phyloP scores from a whole-genome alignment of 2,329 filamentous ascomycete genomes.

The Scedosporium aurantiacum region DNA sequence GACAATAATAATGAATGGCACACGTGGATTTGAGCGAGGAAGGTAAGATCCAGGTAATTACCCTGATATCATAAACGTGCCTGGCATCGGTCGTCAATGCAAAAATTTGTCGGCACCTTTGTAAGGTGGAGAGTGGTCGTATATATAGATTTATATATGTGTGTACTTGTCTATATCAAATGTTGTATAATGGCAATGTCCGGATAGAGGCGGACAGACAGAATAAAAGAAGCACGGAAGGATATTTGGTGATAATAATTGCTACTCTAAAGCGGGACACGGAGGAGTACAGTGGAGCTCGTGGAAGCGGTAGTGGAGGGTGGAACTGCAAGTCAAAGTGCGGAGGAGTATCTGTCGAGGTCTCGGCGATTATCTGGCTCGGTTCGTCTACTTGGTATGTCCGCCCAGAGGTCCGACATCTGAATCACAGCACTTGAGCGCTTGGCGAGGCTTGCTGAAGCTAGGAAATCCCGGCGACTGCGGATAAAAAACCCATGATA shows the following conservation, averaged over 20 bases:
- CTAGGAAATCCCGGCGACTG: neutral
- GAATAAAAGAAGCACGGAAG: neutral
- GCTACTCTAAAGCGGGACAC: neutral
- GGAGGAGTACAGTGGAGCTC: neutral
- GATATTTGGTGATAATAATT: neutral
- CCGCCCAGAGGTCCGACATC: neutral
- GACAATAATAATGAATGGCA: neutral
- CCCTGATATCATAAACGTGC: neutral
- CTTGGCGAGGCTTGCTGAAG: neutral
- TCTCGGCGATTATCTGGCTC: neutral
- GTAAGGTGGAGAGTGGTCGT: neutral
- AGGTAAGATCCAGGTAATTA: constrained; percentile 5
- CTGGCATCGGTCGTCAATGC: neutral
- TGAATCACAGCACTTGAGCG: neutral
- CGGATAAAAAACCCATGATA: neutral
- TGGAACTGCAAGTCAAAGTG: neutral
- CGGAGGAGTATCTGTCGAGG: too few species aligned
- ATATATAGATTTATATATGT: neutral
- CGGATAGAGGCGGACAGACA: neutral
- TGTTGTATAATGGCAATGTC: neutral
- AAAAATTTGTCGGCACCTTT: neutral
- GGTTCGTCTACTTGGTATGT: neutral
- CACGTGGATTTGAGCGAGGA: constrained; percentile 5
- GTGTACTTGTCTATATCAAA: neutral
- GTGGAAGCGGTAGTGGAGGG: neutral